Evolutionary conservation across 2,329 filamentous ascomycete species (phyloP), one percentile per base, ranked within the genome.

Genomic region (Trichoderma lentiforme): DNA sequence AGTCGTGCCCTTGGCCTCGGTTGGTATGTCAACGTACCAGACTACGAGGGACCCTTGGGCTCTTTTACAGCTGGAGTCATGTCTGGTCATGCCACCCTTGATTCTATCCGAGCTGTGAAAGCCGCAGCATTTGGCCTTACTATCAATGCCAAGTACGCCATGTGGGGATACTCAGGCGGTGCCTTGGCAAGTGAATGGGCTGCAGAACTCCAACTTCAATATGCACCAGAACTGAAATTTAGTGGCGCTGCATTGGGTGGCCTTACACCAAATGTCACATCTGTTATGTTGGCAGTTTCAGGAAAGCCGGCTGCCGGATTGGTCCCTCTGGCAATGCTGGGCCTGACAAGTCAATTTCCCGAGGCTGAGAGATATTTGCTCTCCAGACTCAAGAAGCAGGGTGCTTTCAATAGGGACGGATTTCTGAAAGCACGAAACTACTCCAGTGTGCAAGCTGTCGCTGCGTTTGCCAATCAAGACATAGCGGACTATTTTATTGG

Each of bases 11-110:
- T 87, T 3, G 77, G 78, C 5, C 70, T 80, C 74, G 85, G 85
- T 9, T 87, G 84, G 84, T 78, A 83, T 21, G 83, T 87, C 21
- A 83, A 81, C 18, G 76, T 84, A 80, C 84, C 86, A 0, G 86
- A 88, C 73, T 83, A 81, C 68, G 80, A 85, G 69, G 84, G 84
- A 0, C 82, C 83, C 2, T 76, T 78, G 11, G 84, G 82, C 1
- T 80, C 83, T 1, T 87, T 83, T 73, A 76, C 80, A 1, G 81
- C 82, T 3, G 82, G 82, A 43, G 76, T 78, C 5, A 76, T 81
- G 24, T 81, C 80, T 2, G 84, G 83, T 0, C 78, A 86, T 51
- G 81, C 82, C 1, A 81, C 81, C 14, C 78, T 86, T 15, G 82
- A 86, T 73, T 80, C 81, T 9, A 78, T 86, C 8, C 81, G 84